These are phyloP conservation scores for Cytidiella melzeri DNA, from an alignment of 768 basidiomycete genomes.

Conservation along the genomic window DNA sequence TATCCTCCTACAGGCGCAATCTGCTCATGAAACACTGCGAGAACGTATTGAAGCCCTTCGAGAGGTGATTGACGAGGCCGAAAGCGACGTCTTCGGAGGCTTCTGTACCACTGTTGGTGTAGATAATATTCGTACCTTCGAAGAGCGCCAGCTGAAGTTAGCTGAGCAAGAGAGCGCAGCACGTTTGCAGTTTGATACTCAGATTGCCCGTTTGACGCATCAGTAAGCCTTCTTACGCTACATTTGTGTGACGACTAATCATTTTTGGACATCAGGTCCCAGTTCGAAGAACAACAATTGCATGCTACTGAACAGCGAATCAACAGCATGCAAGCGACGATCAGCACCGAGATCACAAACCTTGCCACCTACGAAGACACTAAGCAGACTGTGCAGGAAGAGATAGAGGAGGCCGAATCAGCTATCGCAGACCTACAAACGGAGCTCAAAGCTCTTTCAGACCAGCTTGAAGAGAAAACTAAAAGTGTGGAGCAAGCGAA, in stretches of 20 bases:
- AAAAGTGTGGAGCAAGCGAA: conserved; percentile 74
- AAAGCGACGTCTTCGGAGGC: conserved; percentile 66
- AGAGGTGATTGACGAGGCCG: conserved; percentile 62
- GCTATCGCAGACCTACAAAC: conserved; percentile 51
- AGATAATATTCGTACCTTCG: conserved; percentile 83
- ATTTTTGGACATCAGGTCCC: conserved; percentile 41
- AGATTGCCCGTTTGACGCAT: conserved; percentile 79
- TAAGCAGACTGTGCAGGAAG: conserved; percentile 46
- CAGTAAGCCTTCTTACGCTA: conserved; percentile 43
- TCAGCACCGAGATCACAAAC: conserved; percentile 46
- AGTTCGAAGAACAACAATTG: conserved; percentile 79
- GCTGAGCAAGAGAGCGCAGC: conserved; percentile 87
- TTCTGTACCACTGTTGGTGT: conserved; percentile 84
- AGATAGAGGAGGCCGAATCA: conserved; percentile 54
- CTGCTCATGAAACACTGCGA: conserved; percentile 44
- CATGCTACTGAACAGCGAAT: conserved; percentile 59
- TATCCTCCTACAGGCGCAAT: conserved; percentile 40
- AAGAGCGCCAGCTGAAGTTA: conserved; percentile 83
- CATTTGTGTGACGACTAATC: neutral
- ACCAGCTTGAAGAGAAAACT: conserved; percentile 64
- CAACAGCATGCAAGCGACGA: conserved; percentile 42
- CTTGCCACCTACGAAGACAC: conserved; percentile 49
- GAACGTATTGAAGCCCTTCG: conserved; percentile 50
- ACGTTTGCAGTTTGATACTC: conserved; percentile 74
- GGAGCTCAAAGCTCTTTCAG: conserved; percentile 55